phyloP scores from a whole-genome alignment of 2,329 filamentous ascomycete genomes.

The Cadophora sp. region DNA sequence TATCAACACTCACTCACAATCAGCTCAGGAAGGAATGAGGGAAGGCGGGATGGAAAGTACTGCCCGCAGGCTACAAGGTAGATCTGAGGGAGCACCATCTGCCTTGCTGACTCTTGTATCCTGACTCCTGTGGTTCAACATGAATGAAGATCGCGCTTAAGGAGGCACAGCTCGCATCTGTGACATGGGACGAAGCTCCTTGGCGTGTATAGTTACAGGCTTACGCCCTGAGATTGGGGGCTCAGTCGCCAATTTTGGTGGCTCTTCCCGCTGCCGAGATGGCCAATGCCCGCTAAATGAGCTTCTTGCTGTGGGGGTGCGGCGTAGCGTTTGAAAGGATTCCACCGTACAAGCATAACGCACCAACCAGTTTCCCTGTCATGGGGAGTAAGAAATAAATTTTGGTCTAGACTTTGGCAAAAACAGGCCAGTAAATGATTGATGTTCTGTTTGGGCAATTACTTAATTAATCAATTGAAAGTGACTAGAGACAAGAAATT shows the following conservation, averaged over 20 bases:
- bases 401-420: background rate
- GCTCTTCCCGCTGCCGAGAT: background rate
- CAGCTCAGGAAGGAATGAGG: background rate
- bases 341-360: background rate
- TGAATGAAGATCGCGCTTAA: conserved; percentile 7
- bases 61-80: background rate
- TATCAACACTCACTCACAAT: background rate
- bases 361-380: background rate
- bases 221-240: background rate
- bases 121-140: background rate
- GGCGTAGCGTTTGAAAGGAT: background rate
- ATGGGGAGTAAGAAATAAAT: background rate
- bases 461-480: background rate
- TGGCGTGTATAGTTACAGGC: conserved; percentile 6
- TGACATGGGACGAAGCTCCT: conserved; percentile 7
- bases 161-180: conserved; percentile 1
- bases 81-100: conserved; percentile 3
- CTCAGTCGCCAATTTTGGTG: conserved; percentile 6
- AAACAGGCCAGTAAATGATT: background rate
- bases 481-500: background rate
- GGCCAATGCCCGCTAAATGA: background rate
- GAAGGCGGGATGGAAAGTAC: background rate
- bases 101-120: background rate
- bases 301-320: conserved; percentile 1
- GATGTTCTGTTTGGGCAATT: background rate